Base-by-base conservation (phyloP, 2,329 filamentous ascomycete species). In the Stachybotrys echinatus region DNA sequence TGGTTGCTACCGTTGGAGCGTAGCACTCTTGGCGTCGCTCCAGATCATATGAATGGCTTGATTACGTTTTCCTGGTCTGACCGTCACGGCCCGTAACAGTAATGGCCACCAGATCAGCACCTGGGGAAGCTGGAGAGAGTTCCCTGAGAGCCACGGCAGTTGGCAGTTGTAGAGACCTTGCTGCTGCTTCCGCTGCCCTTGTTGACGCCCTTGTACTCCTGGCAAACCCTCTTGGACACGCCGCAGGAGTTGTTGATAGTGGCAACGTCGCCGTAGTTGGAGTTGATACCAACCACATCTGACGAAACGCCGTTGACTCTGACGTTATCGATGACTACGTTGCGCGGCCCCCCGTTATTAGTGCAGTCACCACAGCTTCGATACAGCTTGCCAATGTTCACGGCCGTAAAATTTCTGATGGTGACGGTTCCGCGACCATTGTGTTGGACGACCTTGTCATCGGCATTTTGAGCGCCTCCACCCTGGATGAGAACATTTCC, bases 401-500 rank as follows among this genome's bases (percentile, higher is more conserved):
- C 59, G 47, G 70, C 67, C 5, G 42, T 45, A 57, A 69, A 74
- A 54, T 66, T 52, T 18, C 57, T 50, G 34, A 60, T 55, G 34
- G 56, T 58, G 10, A 60, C 56, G 31, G 62, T 66, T 50, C 65
- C 65, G 17, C 55, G 58, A 47, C 65, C 65, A 48, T 67, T 67
- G 54, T 66, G 64, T 54, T 68, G 66, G 20, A 66, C 51, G 44
- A 66, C 58, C 52, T 68, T 69, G 48, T 67, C 65, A 4, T 43
- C 47, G 19, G 65, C 64, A 23, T 61, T 59, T 44, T 62, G 63
- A 45, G 65, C 65, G 40, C 65, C 65, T 37, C 65, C 66, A 18
- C 65, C 65, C 42, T 58, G 58, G 44, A 67, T 55, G 44, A 45
- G 42, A 17, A 45, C 42, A 22, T 45, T 45, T 20, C 42, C 42